Evolutionary conservation across 1,284 basidiomycete species (phyloP), one percentile per base, ranked within the genome.

Genomic region (Tilletia walkeri): DNA sequence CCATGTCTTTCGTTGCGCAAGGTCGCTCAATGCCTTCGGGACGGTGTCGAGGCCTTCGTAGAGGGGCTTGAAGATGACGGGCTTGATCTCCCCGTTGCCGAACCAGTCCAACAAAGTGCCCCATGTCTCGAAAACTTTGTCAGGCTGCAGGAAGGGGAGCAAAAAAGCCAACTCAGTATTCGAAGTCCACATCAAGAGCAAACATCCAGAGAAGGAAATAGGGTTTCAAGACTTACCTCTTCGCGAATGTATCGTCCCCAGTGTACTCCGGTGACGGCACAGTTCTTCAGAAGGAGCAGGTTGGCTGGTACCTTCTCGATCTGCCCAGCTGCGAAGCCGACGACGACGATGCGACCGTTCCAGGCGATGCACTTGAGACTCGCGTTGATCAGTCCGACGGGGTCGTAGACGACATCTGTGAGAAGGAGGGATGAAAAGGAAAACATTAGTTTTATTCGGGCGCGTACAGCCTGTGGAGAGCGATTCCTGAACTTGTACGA

Each of bases 211-310:
- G 41, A 30, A 30, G 7, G 10, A 36, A 59, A 56, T 39, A 56
- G 38, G 59, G 47, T 9, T 45, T 14, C 9, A 38, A 16, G 12
- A 49, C 53, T 2, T 53, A 68, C 63, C 36, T 69, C 36, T 53
- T 53, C n/a, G 9, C 50, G 47, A 72, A 71, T 91, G 84, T 68
- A 75, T 47, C 72, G 76, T 41, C 80, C 80, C 80, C 80, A 78
- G 63, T 76, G 73, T 1, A 77, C 74, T 5, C 78, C 78, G 4
- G 75, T 77, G 34, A 80, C 71, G 39, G 78, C 84, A 30, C 92
- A 92, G 85, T 94, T 94, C 84, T 98, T 95, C 73, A 98, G 96
- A 7, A 10, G 94, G 93, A 10, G 89, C 90, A 6, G 92, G 93
- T 84, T 96, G 95, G 18, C 76, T 16, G 77, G 78, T 53, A 79